Evolutionary conservation across 768 basidiomycete species (phyloP), one percentile per base, ranked within the genome.

Genomic region (Dentipellis fragilis): DNA sequence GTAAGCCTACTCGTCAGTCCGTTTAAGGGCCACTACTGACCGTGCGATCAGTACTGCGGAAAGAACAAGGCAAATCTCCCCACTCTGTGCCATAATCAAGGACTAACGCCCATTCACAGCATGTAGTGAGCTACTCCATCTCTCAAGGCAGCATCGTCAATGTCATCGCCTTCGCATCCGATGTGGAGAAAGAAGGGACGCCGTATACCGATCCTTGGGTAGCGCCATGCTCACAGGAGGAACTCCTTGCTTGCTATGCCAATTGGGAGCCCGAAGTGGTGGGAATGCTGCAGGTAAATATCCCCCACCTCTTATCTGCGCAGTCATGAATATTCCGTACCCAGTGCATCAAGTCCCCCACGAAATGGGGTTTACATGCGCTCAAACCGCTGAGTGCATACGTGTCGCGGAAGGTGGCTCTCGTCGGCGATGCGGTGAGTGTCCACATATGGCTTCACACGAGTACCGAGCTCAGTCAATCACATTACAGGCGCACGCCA

Each of bases 61-160:
- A 72, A 72, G 64, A 66, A 66, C 68, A 78, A 76, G 69, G 76
- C 73, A 57, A 14, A 62, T 57, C 9, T 11, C 11, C 17, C 23
- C 22, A 22, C 9, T 23, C 14, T 3, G 29, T 3, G 29, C 29
- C 29, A 6, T 38, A 21, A 9, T 19, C 19, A 34, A 39, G 9
- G 42, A 14, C n/a, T 40, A 17, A 22, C 17, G 49, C 5, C 36
- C 29, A 23, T 17, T 35, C 45, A 46, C 55, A 76, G 76, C 76
- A 78, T 55, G 69, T 78, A 37, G 76, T 79, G 34, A 72, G 73
- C 59, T 78, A 78, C 60, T 70, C 73, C 1, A 75, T 78, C 45
- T 74, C 75, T 1, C 67, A 68, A 56, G 73, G 74, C 1, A 70
- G 67, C 21, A 61, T 76, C 10, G 70, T 75, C 29, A 78, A 80